Conservation (phyloP, 371 early-diverging fungal genomes). For the Apophysomyces variabilis region DNA sequence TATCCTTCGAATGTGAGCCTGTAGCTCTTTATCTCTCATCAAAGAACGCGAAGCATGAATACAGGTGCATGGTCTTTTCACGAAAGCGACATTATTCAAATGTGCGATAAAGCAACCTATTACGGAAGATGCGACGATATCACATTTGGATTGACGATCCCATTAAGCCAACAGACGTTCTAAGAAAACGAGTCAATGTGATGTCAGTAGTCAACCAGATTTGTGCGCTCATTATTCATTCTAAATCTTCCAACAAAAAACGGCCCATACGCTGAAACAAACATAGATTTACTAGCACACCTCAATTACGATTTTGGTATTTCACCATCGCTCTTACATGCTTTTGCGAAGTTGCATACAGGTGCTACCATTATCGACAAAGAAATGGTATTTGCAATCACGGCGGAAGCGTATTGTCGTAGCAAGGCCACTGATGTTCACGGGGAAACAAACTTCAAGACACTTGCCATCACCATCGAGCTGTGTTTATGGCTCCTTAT, state of each 20-base stretch:
- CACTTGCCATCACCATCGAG: background rate
- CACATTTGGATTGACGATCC: too few relatives aligned
- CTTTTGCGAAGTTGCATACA: slow-evolving; percentile 14
- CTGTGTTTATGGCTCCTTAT: background rate
- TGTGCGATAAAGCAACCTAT: too few relatives aligned
- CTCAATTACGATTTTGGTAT: slow-evolving; percentile 11
- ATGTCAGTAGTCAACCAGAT: too few relatives aligned
- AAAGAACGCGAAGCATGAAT: too few relatives aligned
- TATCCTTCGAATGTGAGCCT: too few relatives aligned
- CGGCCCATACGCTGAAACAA: background rate
- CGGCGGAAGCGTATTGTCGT: slow-evolving; percentile 11
- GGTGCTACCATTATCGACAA: slow-evolving; percentile 10
- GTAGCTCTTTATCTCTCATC: too few relatives aligned
- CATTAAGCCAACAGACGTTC: too few relatives aligned
- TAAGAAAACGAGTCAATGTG: too few relatives aligned
- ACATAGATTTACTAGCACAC: background rate
- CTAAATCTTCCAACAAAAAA: background rate
- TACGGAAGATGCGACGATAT: too few relatives aligned
- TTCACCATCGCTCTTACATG: slow-evolving; percentile 5
- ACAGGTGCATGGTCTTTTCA: too few relatives aligned
- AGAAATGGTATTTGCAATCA: background rate
- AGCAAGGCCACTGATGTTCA: slow-evolving; percentile 14
- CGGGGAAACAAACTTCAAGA: slow-evolving; percentile 1
- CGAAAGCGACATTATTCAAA: too few relatives aligned
- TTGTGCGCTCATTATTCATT: background rate